Conservation (phyloP, 2,329 filamentous ascomycete species). For the Claviceps paspali region DNA sequence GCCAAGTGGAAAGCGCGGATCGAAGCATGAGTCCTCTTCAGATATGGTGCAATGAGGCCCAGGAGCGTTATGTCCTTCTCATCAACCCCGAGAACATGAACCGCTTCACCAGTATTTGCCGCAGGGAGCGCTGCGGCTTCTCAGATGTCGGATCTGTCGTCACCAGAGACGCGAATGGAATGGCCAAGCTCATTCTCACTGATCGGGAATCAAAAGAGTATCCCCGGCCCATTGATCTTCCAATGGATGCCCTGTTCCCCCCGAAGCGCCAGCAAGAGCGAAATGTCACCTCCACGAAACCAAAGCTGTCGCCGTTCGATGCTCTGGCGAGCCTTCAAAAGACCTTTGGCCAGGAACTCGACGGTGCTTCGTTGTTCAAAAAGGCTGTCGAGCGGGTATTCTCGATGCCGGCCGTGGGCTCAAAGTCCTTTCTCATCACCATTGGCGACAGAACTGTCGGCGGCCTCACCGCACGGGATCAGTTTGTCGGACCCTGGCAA, state of each 20-base stretch:
- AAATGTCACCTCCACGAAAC: constrained; percentile 53
- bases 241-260: constrained; percentile 78
- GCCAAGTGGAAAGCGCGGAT: constrained; percentile 83
- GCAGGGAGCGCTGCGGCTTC: constrained; percentile 80
- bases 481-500: constrained; percentile 96
- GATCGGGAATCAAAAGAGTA: constrained; percentile 64
- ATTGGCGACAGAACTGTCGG: constrained; percentile 89
- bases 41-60: constrained; percentile 96
- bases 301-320: constrained; percentile 58
- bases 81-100: constrained; percentile 71
- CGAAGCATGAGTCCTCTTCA: constrained; percentile 86
- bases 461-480: constrained; percentile 74
- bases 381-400: constrained; percentile 72
- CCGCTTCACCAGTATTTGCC: constrained; percentile 52
- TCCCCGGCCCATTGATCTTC: constrained; percentile 71
- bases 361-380: constrained; percentile 35
- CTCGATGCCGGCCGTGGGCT: constrained; percentile 77
- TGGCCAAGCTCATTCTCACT: constrained; percentile 61
- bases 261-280: constrained; percentile 71
- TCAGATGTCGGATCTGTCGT: constrained; percentile 76
- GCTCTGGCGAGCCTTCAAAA: constrained; percentile 48
- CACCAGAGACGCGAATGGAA: constrained; percentile 43
- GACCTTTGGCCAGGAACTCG: constrained; percentile 38
- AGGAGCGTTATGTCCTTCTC: constrained; percentile 88
- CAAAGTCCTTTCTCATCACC: constrained; percentile 92